A percentile compares a stretch with the other conserved stretches of the same genome.
phyloP scores from a whole-genome alignment of 345 rosid genomes.

The Camelina hispida region DNA sequence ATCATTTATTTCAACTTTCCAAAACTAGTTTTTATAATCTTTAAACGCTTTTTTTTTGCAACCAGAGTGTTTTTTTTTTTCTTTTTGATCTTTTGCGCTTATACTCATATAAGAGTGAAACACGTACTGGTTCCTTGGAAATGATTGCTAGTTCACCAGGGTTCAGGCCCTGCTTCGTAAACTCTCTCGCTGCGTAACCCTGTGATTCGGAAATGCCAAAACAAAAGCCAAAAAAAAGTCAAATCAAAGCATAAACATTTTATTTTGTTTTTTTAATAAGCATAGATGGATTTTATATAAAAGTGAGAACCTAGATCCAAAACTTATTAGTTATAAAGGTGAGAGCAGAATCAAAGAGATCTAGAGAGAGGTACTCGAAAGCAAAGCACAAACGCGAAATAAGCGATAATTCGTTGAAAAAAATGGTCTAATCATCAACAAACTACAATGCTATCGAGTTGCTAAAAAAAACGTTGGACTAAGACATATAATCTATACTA shows the following conservation, averaged over 20 bases:
- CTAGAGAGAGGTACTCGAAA: not conserved
- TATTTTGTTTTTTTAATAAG: no score
- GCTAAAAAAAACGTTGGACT: not conserved
- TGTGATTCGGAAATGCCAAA: not conserved
- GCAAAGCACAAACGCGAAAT: not conserved
- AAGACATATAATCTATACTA: no score
- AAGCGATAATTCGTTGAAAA: no score
- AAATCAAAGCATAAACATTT: not conserved
- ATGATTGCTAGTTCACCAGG: conserved; percentile 6
- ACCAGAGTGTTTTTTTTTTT: not conserved
- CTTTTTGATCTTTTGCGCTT: not conserved
- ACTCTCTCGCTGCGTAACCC: not conserved
- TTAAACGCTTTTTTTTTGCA: not conserved
- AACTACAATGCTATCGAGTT: not conserved
- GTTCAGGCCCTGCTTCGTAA: not conserved
- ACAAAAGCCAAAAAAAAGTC: no score
- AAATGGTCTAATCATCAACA: not conserved
- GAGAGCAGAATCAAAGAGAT: not conserved
- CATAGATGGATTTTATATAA: not conserved
- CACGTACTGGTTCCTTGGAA: not conserved
- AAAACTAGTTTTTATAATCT: not conserved
- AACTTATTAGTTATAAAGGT: not conserved
- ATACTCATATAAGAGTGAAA: not conserved
- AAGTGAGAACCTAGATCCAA: no score
- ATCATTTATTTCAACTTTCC: not conserved